Percentiles rank a stretch among this genome's conserved stretches.
These are phyloP conservation scores for Carex pumila DNA, from an alignment of 176 grass and related monocot species.

Conservation along the genomic window DNA sequence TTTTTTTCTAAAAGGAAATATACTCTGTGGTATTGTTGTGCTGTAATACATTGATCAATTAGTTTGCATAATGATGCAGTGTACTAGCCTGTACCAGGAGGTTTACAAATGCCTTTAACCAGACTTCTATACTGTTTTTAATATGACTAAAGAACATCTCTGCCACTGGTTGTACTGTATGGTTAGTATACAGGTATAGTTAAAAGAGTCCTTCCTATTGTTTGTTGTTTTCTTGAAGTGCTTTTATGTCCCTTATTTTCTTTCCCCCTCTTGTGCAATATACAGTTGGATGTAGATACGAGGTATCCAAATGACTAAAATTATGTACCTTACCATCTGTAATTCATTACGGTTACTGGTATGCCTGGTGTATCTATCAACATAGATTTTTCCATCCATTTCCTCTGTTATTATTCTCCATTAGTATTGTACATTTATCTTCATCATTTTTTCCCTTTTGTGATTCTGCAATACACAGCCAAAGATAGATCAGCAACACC, in stretches of 20 bases:
- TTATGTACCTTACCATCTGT: neutral
- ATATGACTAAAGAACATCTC: neutral
- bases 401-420: neutral
- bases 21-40: neutral
- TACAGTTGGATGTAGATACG: neutral
- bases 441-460: neutral
- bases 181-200: neutral
- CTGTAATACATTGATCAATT: neutral
- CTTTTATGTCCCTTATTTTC: neutral
- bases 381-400: neutral
- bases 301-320: neutral
- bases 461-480: constrained; percentile 43
- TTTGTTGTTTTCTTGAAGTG: neutral
- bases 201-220: neutral
- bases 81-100: neutral
- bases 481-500: constrained; percentile 69
- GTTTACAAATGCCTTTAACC: neutral
- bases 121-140: neutral
- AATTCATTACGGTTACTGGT: neutral
- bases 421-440: neutral
- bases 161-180: neutral
- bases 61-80: neutral
- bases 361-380: neutral
- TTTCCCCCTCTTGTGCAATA: neutral
- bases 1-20: neutral